Evolutionary conservation across 2,329 filamentous ascomycete genomes (phyloP), one percentile per base, ranked within the genome.

Genomic region (Microcera coccophila): DNA sequence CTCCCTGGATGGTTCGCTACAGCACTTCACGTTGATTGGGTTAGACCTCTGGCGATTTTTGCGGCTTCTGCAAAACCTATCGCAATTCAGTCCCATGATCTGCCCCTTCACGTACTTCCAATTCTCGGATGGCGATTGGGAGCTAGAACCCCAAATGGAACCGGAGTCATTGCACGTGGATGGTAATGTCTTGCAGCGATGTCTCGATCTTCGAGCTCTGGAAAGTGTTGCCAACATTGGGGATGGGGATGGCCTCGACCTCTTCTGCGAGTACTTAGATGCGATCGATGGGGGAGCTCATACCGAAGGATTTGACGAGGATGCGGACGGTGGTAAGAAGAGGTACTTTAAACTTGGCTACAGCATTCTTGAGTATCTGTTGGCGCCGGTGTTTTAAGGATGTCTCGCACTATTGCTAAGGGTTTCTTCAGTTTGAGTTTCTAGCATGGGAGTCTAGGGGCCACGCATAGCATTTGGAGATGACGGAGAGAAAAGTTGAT

Each of bases 21-120:
- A 79, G 48, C 78, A 85, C 42, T 84, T 96, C 54, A 77, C 77
- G 1, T 66, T 90, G 12, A 66, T 97, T 1, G 69, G 74, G 9
- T 57, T 75, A 15, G 64, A 76, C 2, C 75, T 83, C 7, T 86
- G 84, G 79, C 73, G 75, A 5, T 70, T 95, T 4, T 71, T 97
- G 4, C 75, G 76, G 44, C 81, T 91, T 49, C 60, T 96, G 2
- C 84, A 94, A 57, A 84, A 85, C 45, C 61, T 94, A 36, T 81
- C 79, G 20, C 62, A 74, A 36, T 62, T 65, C 19, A 75, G 73
- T 19, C 56, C 62, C 5, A 50, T 59, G 3, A 62, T 81, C 11
- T 80, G 72, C 44, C 74, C 78, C 3, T 78, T 77, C 47, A 62
- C 20, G 10, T 41, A 32, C 26, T 26, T 18, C 12, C 41, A 49